Evolutionary conservation across 176 grass and related monocot genomes (phyloP).

Genomic region (Stipa capillata): DNA sequence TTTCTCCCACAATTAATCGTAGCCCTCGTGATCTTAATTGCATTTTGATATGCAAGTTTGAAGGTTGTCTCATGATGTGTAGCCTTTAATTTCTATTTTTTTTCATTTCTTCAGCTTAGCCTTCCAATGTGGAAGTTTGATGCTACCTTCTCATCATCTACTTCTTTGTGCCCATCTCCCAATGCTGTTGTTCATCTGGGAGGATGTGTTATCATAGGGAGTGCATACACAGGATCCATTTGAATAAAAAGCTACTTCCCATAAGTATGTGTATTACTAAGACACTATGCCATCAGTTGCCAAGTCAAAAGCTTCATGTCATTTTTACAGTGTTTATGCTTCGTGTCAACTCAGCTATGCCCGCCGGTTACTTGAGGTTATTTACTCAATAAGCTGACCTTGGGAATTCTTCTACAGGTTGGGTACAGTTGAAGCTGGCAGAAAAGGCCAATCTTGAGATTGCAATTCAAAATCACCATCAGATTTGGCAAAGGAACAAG

Average conservation of each 20-base stretch:
- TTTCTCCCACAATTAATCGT: background rate
- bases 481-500: slow-evolving; percentile 29
- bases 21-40: background rate
- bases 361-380: background rate
- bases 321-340: background rate
- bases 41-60: background rate
- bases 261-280: background rate
- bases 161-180: background rate
- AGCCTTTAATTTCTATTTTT: background rate
- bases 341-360: background rate
- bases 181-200: background rate
- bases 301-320: background rate
- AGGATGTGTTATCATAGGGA: background rate
- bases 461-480: slow-evolving; percentile 29
- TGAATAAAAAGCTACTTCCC: background rate
- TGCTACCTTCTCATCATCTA: background rate
- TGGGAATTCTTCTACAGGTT: slow-evolving; percentile 52
- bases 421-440: slow-evolving; percentile 89
- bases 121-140: background rate
- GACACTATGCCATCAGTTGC: background rate
- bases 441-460: slow-evolving; percentile 71
- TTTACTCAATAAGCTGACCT: background rate
- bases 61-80: background rate
- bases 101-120: background rate
- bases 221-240: background rate